A percentile compares a stretch with the other conserved stretches of the same genome.
These are phyloP conservation scores for Pythium scleroteichum DNA, from an alignment of 352 stramenopile genomes.

Conservation along the genomic window DNA sequence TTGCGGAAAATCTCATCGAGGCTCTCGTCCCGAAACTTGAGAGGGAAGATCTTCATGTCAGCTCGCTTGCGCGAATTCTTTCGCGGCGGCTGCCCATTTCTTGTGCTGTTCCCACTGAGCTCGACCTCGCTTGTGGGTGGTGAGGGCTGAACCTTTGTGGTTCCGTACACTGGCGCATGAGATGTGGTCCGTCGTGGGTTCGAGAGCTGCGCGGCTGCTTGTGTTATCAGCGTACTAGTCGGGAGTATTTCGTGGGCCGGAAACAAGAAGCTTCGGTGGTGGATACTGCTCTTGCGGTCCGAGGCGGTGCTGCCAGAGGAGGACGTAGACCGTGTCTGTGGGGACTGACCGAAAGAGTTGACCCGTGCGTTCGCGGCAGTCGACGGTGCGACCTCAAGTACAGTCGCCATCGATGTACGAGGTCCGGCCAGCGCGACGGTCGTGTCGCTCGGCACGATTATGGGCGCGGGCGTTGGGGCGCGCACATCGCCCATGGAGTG, in stretches of 20 bases:
- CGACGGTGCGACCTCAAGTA: neutral
- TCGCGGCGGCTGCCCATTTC: neutral
- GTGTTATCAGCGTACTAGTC: slow-evolving; percentile 42
- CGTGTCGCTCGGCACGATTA: slow-evolving; percentile 16
- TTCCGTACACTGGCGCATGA: slow-evolving; percentile 34
- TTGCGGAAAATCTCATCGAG: slow-evolving; percentile 74
- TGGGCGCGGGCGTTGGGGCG: slow-evolving; percentile 11
- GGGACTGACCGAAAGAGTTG: slow-evolving; percentile 18
- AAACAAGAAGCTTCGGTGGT: slow-evolving; percentile 46
- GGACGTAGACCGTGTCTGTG: slow-evolving; percentile 24
- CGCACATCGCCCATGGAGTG: slow-evolving; percentile 27
- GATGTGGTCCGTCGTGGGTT: slow-evolving; percentile 23
- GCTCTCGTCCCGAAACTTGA: slow-evolving; percentile 56
- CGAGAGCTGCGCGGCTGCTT: slow-evolving; percentile 29
- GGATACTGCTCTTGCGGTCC: slow-evolving; percentile 30
- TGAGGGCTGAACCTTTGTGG: slow-evolving; percentile 36
- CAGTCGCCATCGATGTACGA: slow-evolving; percentile 1
- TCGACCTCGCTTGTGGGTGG: slow-evolving; percentile 20
- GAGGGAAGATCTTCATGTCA: slow-evolving; percentile 56
- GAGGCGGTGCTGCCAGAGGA: slow-evolving; percentile 34
- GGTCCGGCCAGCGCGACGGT: slow-evolving; percentile 3
- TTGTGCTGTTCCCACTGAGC: neutral
- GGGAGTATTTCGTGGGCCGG: slow-evolving; percentile 43
- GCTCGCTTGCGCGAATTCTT: slow-evolving; percentile 25
- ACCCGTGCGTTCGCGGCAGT: neutral